Base-by-base conservation (phyloP, 2,329 filamentous ascomycete species). In the Hymenoscyphus infarciens region DNA sequence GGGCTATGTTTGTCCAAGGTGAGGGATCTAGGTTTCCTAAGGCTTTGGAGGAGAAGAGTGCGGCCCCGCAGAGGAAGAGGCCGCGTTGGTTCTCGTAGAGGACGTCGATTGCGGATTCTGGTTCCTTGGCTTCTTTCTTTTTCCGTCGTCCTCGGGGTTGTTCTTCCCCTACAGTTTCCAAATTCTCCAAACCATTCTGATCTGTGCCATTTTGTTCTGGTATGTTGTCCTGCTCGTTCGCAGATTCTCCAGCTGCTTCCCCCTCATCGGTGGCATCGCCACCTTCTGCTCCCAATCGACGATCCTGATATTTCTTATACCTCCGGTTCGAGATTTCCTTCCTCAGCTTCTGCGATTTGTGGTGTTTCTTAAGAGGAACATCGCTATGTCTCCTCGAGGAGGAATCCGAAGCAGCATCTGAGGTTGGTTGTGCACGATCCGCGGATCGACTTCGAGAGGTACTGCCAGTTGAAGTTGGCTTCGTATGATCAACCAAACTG, bases 61-160 rank as follows among this genome's bases (percentile, higher is more conserved):
- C 88, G 13, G 92, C 84, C 31, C 95, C 94, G 71, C 94, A 98
- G 65, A 96, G 81, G 73, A 97, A 96, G 45, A 86, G 87, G 11
- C 95, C 95, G 62, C 95, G 85, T 77, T 99, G 91, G 73, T 99
- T 99, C 75, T 99, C 95, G 76, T 96, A 98, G 0, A 99, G 81
- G 5, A 98, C 84, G 67, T 99, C 95, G 64, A 98, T 86, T 31
- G 84, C 87, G 2, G 80, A 80, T 73, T 78, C 82, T 66, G 72
- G 77, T 63, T 75, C 74, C 68, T 74, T 74, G 49, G 75, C 57
- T 57, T 61, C 54, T 56, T 61, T 63, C 58, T 31, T 59, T 62
- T 56, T 63, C 33, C 56, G 56, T 15, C 68, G 65, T 52, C 68
- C 70, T 57, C 68, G 61, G 27, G 52, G 53, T 42, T 59, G 31